These are phyloP conservation scores for Butyriboletus loyo DNA, from an alignment of 768 basidiomycete species.

Conservation along the genomic window DNA sequence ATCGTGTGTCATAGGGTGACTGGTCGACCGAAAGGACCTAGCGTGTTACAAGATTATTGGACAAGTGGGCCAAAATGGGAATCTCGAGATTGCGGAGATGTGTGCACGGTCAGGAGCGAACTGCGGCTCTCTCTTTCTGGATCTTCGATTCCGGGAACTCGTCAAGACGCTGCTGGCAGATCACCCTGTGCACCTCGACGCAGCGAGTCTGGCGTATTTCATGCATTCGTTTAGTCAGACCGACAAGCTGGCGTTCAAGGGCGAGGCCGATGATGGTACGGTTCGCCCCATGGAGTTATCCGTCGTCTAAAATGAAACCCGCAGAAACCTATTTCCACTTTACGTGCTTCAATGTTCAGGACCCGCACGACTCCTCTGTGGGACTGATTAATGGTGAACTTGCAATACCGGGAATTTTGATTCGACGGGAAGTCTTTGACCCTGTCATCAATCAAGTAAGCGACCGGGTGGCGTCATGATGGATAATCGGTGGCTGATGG, in stretches of 20 bases:
- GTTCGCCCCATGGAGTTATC: conserved; percentile 13
- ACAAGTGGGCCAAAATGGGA: conserved; percentile 66
- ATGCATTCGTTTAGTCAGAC: conserved; percentile 89
- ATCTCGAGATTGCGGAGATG: conserved; percentile 90
- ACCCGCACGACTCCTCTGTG: conserved; percentile 74
- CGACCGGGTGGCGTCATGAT: conserved; percentile 6
- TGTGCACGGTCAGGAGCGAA: conserved; percentile 85
- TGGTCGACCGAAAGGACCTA: conserved; percentile 27
- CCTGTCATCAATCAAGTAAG: conserved; percentile 77
- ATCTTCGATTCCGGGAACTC: conserved; percentile 80
- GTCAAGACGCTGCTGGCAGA: conserved; percentile 74
- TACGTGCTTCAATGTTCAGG: conserved; percentile 86
- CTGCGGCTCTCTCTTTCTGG: conserved; percentile 85
- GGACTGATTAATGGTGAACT: conserved; percentile 83
- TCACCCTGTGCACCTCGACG: conserved; percentile 82
- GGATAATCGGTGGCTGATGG: conserved; percentile 5
- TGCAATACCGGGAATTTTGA: conserved; percentile 73
- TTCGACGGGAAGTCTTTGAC: conserved; percentile 84
- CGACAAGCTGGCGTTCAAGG: conserved; percentile 76
- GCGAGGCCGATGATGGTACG: conserved; percentile 70
- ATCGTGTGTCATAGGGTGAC: background rate
- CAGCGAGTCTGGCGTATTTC: conserved; percentile 80
- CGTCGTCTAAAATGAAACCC: conserved; percentile 12
- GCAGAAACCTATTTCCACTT: conserved; percentile 83
- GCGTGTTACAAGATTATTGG: conserved; percentile 80